These are phyloP conservation scores for Trypethelium eluteriae DNA, from an alignment of 495 filamentous ascomycete genomes.

Conservation along the genomic window DNA sequence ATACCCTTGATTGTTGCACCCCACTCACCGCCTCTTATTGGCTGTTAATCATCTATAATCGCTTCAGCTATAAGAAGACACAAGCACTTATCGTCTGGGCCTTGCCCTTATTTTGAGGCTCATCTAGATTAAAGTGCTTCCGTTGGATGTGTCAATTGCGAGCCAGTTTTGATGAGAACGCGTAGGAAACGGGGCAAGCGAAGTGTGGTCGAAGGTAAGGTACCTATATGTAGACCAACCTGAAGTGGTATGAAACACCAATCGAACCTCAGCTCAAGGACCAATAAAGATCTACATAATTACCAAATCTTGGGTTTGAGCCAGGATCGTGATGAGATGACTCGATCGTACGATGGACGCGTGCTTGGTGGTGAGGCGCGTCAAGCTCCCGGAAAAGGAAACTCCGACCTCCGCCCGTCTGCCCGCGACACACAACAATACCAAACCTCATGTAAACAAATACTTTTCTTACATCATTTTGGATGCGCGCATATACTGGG, in stretches of 20 bases:
- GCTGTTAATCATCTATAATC: background rate
- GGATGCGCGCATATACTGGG: background rate
- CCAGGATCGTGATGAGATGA: slow-evolving; percentile 5
- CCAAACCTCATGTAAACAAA: background rate
- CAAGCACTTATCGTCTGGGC: background rate
- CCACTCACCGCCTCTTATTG: background rate
- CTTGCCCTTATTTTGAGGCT: background rate
- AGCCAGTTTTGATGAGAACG: too few species aligned
- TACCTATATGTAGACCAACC: background rate
- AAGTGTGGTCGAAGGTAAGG: background rate
- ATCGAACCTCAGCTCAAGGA: background rate
- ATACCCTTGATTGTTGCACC: background rate
- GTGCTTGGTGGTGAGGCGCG: background rate
- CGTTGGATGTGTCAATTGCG: too few species aligned
- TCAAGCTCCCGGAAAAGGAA: background rate
- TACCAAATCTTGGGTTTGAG: background rate
- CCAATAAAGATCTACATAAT: background rate
- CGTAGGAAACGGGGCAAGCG: background rate
- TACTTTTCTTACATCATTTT: background rate
- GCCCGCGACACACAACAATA: background rate
- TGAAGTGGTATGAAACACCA: background rate
- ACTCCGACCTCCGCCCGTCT: background rate
- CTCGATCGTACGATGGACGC: slow-evolving; percentile 1
- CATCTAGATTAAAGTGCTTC: too few species aligned
- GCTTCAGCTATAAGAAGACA: background rate